phyloP scores from a whole-genome alignment of 768 basidiomycete genomes.

The Suillus lakei region DNA sequence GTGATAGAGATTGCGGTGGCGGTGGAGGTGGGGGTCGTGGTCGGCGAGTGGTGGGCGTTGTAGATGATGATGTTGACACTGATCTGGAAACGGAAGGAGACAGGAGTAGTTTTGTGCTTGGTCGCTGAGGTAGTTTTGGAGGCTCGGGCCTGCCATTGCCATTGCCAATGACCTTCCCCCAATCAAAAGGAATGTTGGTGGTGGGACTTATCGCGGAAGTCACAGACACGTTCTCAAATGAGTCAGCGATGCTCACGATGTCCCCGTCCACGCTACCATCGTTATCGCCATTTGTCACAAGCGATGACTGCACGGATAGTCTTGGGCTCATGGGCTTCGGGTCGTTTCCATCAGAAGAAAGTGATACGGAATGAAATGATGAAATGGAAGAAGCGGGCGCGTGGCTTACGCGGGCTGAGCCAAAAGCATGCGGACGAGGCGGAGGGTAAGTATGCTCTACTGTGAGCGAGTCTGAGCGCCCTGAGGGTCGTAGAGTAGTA shows the following conservation, averaged over 20 bases:
- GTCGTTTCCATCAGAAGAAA: slow-evolving; percentile 63
- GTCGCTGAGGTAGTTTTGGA: slow-evolving; percentile 55
- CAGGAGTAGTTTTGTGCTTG: slow-evolving; percentile 29
- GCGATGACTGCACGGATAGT: slow-evolving; percentile 35
- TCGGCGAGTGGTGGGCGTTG: slow-evolving; percentile 44
- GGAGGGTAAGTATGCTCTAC: slow-evolving; percentile 68
- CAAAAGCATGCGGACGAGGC: slow-evolving; percentile 40
- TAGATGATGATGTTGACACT: slow-evolving; percentile 40
- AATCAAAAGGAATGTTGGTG: slow-evolving; percentile 51
- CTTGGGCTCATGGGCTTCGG: slow-evolving; percentile 19
- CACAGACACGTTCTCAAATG: slow-evolving; percentile 71
- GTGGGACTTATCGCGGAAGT: slow-evolving; percentile 58
- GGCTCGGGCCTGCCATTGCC: slow-evolving; percentile 39
- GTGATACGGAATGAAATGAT: slow-evolving; percentile 83
- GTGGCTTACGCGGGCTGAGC: slow-evolving; percentile 47
- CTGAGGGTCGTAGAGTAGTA: slow-evolving; percentile 33
- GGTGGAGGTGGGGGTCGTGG: slow-evolving; percentile 48
- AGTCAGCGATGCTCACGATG: slow-evolving; percentile 65
- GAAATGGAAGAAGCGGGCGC: slow-evolving; percentile 73
- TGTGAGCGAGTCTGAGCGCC: slow-evolving; percentile 51
- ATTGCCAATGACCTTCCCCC: slow-evolving; percentile 50
- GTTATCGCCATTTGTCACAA: slow-evolving; percentile 48
- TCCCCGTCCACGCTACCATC: slow-evolving; percentile 47
- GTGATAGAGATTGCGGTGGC: slow-evolving; percentile 19
- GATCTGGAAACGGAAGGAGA: slow-evolving; percentile 37